Evolutionary conservation across 345 rosid genomes (phyloP), one percentile per base, ranked within the genome.

Genomic region (Kernera saxatilis): DNA sequence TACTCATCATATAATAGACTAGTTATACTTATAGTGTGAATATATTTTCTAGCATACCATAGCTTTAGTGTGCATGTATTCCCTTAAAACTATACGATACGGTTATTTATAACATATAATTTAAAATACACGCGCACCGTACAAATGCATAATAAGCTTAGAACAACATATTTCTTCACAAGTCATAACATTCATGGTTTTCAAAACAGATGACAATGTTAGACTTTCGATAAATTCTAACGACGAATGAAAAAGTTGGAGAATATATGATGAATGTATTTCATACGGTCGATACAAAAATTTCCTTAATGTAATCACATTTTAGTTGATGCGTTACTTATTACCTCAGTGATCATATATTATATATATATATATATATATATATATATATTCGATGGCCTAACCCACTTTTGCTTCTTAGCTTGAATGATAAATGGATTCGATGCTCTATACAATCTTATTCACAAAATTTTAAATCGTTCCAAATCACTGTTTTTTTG

Each of bases 321-420:
- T 26, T 23, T 26, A 26, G 19, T 40, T 27, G 12, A 40, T 4
- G 59, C 8, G 12, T 46, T 3, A 19, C 1, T 37, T 33, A 17
- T 12, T 27, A 67, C 39, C 17, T 37, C 5, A 26, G 12, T 29
- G 52, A 39, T 14, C 21, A 40, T 27, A 37, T 36, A 15, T 35
- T 37, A 37, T 37, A 23, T n/a, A n/a, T n/a, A n/a, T n/a, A n/a
- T n/a, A n/a, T n/a, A n/a, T n/a, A n/a, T 70, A n/a, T 26, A 15
- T 46, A 3, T 22, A 8, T 22, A 6, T n/a, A 32, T 44, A 69
- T 70, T 64, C 77, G 71, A 72, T 55, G 65, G 39, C 77, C 70
- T 45, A 72, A 64, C 65, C 70, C 71, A 72, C 77, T 72, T 45
- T 64, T 53, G 57, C 70, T 44, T 61, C 70, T 44, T 61, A 40